Base-by-base conservation (phyloP, 1,284 basidiomycete genomes). In the Trametes pubescens region DNA sequence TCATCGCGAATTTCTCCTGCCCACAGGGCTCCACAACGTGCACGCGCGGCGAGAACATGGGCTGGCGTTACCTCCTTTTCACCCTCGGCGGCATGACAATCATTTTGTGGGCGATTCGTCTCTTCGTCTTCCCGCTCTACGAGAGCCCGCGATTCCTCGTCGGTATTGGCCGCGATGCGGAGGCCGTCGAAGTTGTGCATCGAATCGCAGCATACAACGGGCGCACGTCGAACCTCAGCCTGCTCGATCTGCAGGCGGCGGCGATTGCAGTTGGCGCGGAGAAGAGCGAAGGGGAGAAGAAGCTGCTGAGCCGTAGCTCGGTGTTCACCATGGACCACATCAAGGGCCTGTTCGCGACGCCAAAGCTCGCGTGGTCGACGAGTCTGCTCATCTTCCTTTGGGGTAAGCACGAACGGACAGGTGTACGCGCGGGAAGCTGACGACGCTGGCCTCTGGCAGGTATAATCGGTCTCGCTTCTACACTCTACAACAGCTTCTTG, bases 121-220 rank as follows among this genome's bases (percentile, higher is more conserved):
- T 87, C 76, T 82, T 88, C 69, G 72, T 82, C 52, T 90, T 91
- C 77, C 79, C 74, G 18, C 81, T 90, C 62, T 76, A 84, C 57
- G 89, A 91, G 68, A 87, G 85, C 59, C 89, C 87, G 14, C 83
- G 86, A 52, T 88, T 81, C 77, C 81, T 93, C 21, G 79, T 90
- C 21, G 85, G 84, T 3, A 82, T 82, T 57, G 89, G 89, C 1
- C 79, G 78, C 49, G 89, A 92, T 64, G 82, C 79, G 4, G 85
- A 90, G 51, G 91, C 90, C 0, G 80, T 90, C 51, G 81, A 79
- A 1, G 82, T 90, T 54, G 73, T 92, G 10, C 81, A 85, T 57
- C 77, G 80, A 26, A 80, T 92, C 52, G 91, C 91, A 0, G 72
- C 71, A 29, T 88, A 83, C 80, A 92, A 92, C 69, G 82, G 84